Evolutionary conservation across 805 yeast species (phyloP), one percentile per base, ranked within the genome.

Genomic region (Monosporozyma aerobia): DNA sequence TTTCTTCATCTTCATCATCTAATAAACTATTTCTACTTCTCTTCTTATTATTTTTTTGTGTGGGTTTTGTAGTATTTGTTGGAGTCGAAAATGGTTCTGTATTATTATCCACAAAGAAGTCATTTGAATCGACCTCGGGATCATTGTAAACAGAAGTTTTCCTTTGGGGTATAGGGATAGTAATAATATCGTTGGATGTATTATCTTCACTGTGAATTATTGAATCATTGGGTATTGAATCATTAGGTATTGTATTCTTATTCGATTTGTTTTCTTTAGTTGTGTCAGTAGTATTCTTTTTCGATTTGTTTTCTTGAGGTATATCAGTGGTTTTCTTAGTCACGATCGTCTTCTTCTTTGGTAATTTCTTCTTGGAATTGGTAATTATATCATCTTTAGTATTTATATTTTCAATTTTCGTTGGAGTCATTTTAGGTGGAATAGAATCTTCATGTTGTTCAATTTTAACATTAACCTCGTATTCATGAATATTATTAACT

Each of bases 401-500:
- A 35, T 5, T 13, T 13, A 14, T n/a, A 35, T 14, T 14, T 35
- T 35, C 39, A 35, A 14, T 35, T 14, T 35, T 35, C n/a, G 7
- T n/a, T 14, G 39, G 39, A 6, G 39, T 35, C 7, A 35, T 14
- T 35, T 35, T 35, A 14, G 13, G 39, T 13, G 39, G 39, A 6
- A 35, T 6, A 14, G 10, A 9, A 4, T 39, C 25, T 9, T 19
- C 25, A 22, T 39, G 11, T 39, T 22, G 23, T 39, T 39, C 25
- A 39, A 19, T 51, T 53, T 23, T 54, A 49, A 3, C 47, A 23
- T 39, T 54, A n/a, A 69, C 70, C 51, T 67, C 67, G 13, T 61
- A 54, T 50, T 65, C 70, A 32, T 71, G 70, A 22, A 70, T 63
- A 58, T 68, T 63, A 2, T 62, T 60, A 29, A 65, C 57, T 2